A percentile compares a stretch with the other conserved stretches of the same genome.
phyloP scores from a whole-genome alignment of 179 eudicot species.

The Silene coronaria region DNA sequence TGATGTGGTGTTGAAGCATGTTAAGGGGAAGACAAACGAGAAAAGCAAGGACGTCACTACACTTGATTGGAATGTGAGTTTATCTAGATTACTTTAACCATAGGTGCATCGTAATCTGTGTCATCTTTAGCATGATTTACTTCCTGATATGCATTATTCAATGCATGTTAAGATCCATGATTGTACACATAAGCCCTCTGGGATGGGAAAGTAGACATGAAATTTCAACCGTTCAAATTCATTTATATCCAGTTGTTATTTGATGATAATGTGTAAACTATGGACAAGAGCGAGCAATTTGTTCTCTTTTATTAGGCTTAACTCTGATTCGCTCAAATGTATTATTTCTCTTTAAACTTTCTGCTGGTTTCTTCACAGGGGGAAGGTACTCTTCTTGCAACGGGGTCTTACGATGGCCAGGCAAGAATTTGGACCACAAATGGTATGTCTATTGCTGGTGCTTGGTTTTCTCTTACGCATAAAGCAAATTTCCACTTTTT shows the following conservation, averaged over 20 bases:
- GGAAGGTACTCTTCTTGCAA: constrained; percentile 96
- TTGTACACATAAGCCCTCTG: not conserved
- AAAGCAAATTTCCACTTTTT: not conserved
- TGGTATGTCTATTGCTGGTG: constrained; percentile 38
- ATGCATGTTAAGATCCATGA: not conserved
- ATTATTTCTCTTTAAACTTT: constrained; percentile 1
- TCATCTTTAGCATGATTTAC: not conserved
- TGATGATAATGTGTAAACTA: not conserved
- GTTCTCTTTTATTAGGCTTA: not conserved
- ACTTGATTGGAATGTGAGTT: constrained; percentile 98
- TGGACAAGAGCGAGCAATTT: not conserved
- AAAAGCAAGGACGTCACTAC: constrained; percentile 96
- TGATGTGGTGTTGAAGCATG: constrained; percentile 69
- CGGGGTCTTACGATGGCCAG: constrained; percentile 92
- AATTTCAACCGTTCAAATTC: not conserved
- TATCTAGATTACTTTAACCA: not conserved
- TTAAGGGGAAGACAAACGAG: constrained; percentile 75
- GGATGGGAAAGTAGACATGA: not conserved
- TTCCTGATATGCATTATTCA: not conserved
- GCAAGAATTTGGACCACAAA: constrained; percentile 83
- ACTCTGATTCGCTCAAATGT: not conserved
- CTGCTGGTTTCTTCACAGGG: constrained; percentile 35
- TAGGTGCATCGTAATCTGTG: not conserved
- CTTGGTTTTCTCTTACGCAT: not conserved
- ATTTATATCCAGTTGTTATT: not conserved